Base-by-base conservation (phyloP, 108 stramenopile genomes). In the Cyclotella atomus region DNA sequence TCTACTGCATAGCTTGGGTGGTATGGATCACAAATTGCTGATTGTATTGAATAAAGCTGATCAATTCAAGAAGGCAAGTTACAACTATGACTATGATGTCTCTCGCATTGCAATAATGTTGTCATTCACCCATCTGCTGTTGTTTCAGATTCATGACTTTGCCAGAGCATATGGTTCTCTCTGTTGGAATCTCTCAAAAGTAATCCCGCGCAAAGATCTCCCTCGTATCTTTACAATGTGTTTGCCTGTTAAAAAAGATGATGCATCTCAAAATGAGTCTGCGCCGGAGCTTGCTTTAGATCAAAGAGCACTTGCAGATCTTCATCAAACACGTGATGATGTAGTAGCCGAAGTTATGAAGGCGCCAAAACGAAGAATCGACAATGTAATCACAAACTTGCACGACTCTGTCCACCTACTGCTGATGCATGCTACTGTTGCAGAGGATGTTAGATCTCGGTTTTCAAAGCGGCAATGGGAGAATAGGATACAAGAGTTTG, bases 161-260 rank as follows among this genome's bases (percentile, higher is more conserved):
- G 99, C 99, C 15, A 84, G 99, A 24, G 98, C 99, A 24, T 99
- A 99, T 75, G 99, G 99, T 20, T 93, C 93, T 0, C 84, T 98
- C 16, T 98, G 99, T 84, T 99, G 99, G 99, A 99, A 99, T 86
- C 82, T 99, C 20, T 88, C 86, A 78, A 99, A 99, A 88, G 95
- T 94, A 17, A 95, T 95, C 53, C 91, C 89, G 0, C 73, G 89
- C n/a, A 94, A 98, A 75, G 99, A 99, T 79, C 73, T 99, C 28
- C 99, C 99, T 8, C 94, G 96, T 38, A 98, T 99, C 66, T 99
- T 95, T 76, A 99, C 99, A 65, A 99, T 98, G 97, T 99, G 97
- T 68, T 74, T 97, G 43, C 97, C 97, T 56, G 64, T 84, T 24
- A 53, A 52, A 56, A 41, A 34, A 52, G 38, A 53, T 23, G 23